Base-by-base conservation (phyloP, 2,329 filamentous ascomycete species). In the Ascochyta fabae region DNA sequence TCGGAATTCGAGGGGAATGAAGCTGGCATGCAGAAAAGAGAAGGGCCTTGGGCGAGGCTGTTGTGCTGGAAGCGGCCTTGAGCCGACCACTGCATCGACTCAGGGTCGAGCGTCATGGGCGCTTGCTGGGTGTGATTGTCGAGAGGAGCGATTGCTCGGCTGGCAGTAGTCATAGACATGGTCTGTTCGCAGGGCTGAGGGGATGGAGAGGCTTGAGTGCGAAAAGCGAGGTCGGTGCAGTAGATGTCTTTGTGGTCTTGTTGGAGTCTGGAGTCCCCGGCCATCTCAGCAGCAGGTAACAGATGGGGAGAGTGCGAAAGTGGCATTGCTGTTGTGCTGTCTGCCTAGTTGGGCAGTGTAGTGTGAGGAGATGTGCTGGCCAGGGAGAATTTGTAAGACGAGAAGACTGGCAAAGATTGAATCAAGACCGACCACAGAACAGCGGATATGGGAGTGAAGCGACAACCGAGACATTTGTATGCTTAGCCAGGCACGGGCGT, bases 321-420 rank as follows among this genome's bases (percentile, higher is more conserved):
- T 64, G 64, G 62, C 74, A 74, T 75, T 35, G 56, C 58, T 53
- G 60, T 65, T 67, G 65, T 62, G 67, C 58, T 64, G 62, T 64
- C 33, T 36, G 52, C 61, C 58, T 64, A 56, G 63, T 62, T 47
- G 60, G 35, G 64, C 24, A 47, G 33, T 42, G 41, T 33, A 24
- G 19, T 34, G 27, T 51, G 45, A n/a, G 3, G 53, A 53, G 55
- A 59, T 58, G 62, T 53, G 48, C 56, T 51, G 67, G 68, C 67
- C 71, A 75, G 60, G 68, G 61, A 52, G 12, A 46, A 40, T 44
- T 61, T 52, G 73, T 75, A 58, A 64, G 60, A 75, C 68, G 55
- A 59, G 38, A 53, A 55, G 56, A 66, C 43, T 68, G 64, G 65
- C 49, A 56, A 59, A 56, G 56, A 52, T 50, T 34, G 44, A 59